Base-by-base conservation (phyloP, 305 asterid species). In the Fraxinus sp. region DNA sequence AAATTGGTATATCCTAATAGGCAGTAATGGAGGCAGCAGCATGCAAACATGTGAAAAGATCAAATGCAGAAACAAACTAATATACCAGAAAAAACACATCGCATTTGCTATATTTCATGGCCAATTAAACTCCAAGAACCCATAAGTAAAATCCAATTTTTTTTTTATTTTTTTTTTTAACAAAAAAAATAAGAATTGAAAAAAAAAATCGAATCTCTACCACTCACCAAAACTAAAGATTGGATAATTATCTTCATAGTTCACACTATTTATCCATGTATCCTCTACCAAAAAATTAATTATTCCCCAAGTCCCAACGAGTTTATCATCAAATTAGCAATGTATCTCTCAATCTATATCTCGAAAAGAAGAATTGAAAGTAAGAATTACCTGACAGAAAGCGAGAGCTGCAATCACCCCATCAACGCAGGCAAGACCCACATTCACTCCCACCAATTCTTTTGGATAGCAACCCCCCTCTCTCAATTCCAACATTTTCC, bases 401-500 rank as follows among this genome's bases (percentile, higher is more conserved):
- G 94, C 89, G 64, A 91, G 77, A 73, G 86, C 10, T 64, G 93
- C 89, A 86, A 91, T 85, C 68, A 85, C 68, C 4, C 88, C 89
- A 87, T 89, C 88, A 76, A 87, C 86, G 83, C 79, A 86, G 84
- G 91, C 91, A 83, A 91, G 90, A 41, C 88, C 93, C 83, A 84
- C 81, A 88, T 86, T 82, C 82, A 89, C 92, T 84, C 91, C 92
- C 84, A 82, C 79, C 84, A 91, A 82, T 41, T 83, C 83, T 85
- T 85, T 81, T 0, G 92, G 81, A 83, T 90, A 90, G 92, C 98
- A 91, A 82, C 87, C 82, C 88, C 91, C 88, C 16, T 80, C 93
- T 84, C 92, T 86, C 90, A 88, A 87, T 90, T 91, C 90, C 88
- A 88, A 77, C 96, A 93, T 92, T 81, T 79, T 74, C 26, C 87